Evolutionary conservation across 192 early-diverging fungal genomes (phyloP), one percentile per base, ranked within the genome.

Genomic region (Podila clonocystis): DNA sequence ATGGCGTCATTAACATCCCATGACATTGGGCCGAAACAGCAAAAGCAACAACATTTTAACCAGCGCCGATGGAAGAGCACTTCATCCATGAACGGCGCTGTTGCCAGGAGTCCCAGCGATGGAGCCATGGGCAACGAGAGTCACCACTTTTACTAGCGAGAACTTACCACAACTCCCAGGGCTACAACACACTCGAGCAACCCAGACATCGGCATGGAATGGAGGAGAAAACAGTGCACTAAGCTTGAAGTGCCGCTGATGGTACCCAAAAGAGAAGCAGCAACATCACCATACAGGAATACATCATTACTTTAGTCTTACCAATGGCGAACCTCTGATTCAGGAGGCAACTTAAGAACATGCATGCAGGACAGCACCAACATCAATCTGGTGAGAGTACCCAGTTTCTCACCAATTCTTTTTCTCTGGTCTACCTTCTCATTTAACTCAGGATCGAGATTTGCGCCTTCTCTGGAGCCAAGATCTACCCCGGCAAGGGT

Each of bases 401-500:
- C 24, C 9, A 24, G 20, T 55, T 55, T 55, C 52, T 55, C 52
- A 55, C 52, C 52, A 55, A 55, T 55, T 4, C n/a, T 26, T 22
- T 52, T 55, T 55, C 59, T 17, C 17, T 58, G 22, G 26, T 58
- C 22, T 24, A n/a, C 55, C 26, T 58, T 28, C 55, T 58, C 55
- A 58, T 58, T 15, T 55, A 30, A 3, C 62, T 63, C 86, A 97
- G 93, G 91, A 89, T 93, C 82, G 94, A 97, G 88, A 89, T 91
- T 83, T 98, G 97, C 91, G 92, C 94, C 83, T 98, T 99, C 88
- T 97, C 97, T 80, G 95, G 97, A 79, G 94, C 93, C 91, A 98
- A 98, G 93, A 98, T 99, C 94, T 98, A 99, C 91, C 98, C 98
- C 66, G 95, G 95, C 86, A 95, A 96, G 87, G 98, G 98, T 68